Base-by-base conservation (phyloP, 2,329 filamentous ascomycete species). In the Fusarium zealandicum region DNA sequence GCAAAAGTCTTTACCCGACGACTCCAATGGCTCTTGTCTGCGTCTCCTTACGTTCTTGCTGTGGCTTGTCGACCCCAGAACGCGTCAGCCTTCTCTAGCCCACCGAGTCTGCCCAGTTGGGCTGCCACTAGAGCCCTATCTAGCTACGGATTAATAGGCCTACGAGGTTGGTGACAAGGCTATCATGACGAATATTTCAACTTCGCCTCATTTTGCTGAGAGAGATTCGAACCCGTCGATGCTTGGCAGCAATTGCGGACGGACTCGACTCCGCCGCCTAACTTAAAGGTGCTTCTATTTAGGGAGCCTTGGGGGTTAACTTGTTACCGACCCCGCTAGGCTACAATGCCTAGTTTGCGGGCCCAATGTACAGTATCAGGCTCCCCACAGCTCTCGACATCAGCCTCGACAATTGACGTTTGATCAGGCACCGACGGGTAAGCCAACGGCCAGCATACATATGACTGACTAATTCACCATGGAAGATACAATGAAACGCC, bases 51-150 rank as follows among this genome's bases (percentile, higher is more conserved):
- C 28, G 14, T 31, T 36, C 18, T 30, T 30, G 33, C 30, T 42
- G 55, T 63, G 59, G 60, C 60, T 64, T 41, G 37, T 51, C 46
- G 10, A 50, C 37, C 30, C 31, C 33, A 27, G 42, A 63, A 60
- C 47, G 36, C 62, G 51, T 59, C 58, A 66, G 63, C 63, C 60
- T 64, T 61, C 63, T 55, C 41, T 39, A 17, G 13, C 28, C 42
- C 38, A 30, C 30, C 28, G 37, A 37, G 33, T 63, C 50, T 52
- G 51, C 55, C 59, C 55, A 31, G 25, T 48, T 18, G 20, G 22
- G 38, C 43, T 12, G 36, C 20, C 31, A 28, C 45, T 43, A 39
- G 30, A 33, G 40, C 39, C 28, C 40, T 37, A 7, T 7, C 52
- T 54, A 54, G 52, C 39, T 43, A n/a, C n/a, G 38, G 32, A 28